Base-by-base conservation (phyloP, 78 protist genomes). In the Dictyostelium intermedium region DNA sequence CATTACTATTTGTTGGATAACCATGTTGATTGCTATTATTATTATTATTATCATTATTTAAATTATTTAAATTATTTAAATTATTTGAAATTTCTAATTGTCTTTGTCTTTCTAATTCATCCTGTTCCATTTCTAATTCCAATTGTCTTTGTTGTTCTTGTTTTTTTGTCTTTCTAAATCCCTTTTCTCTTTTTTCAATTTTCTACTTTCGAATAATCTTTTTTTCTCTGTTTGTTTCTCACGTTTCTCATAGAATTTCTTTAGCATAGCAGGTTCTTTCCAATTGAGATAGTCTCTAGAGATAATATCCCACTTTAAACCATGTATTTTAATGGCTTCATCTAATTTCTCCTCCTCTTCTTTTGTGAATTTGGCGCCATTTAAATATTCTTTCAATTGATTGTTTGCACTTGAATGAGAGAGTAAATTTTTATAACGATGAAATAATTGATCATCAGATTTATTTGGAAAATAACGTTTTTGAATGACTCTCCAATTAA, bases 391-490 rank as follows among this genome's bases (percentile, higher is more conserved):
- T 50, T 89, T 89, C 2, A 89, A 5, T 11, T 39, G 50, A 69
- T 78, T 87, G 27, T 77, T 35, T 14, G 86, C 63, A 27, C 73
- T 32, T 4, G 25, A 30, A 6, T 53, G 9, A 20, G 83, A 1
- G 14, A 23, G 32, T 41, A 27, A 37, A 23, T 89, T 89, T 20
- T 89, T 89, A n/a, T 80, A 89, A 10, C 93, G 53, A 89, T 89
- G 93, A 50, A 80, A 80, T 16, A 89, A 14, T 37, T 89, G 93
- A 30, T 80, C 93, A 23, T n/a, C 34, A 1, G 93, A 27, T 70
- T 89, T 89, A 13, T 84, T 43, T 4, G 93, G 93, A 25, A 89
- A 66, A 14, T 79, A 73, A 39, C 30, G 35, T 30, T 20, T 41
- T 25, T 20, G 30, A 30, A 89, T 80, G 10, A 14, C 8, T 27